These are phyloP conservation scores for Orbilia javanica DNA, from an alignment of 2,329 filamentous ascomycete species.

Conservation along the genomic window DNA sequence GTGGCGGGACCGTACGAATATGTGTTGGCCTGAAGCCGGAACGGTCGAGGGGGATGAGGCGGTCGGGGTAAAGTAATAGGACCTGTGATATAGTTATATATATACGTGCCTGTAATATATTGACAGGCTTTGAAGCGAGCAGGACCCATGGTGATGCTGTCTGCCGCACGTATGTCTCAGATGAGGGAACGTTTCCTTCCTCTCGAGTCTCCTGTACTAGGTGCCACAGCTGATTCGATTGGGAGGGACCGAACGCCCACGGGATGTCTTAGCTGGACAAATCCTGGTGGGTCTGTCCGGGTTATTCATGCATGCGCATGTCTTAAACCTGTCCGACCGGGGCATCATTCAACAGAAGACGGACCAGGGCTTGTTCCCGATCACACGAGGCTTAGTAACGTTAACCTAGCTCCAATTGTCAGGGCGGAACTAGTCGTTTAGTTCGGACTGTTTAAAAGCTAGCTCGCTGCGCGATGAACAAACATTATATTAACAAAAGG, in stretches of 20 bases:
- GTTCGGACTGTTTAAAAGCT: slow-evolving; percentile 8
- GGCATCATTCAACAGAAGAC: slow-evolving; percentile 10
- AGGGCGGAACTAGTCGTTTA: neutral
- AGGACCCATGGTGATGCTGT: neutral
- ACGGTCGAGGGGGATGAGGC: neutral
- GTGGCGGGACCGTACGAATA: slow-evolving; percentile 1
- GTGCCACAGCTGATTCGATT: slow-evolving; percentile 4
- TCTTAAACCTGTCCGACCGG: slow-evolving; percentile 23
- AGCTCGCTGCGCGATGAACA: neutral
- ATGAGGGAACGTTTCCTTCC: slow-evolving; percentile 13
- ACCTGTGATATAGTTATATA: neutral
- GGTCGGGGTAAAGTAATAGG: slow-evolving; percentile 11
- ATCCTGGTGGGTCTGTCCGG: slow-evolving; percentile 14
- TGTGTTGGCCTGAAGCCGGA: slow-evolving; percentile 33
- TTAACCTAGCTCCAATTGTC: slow-evolving; percentile 9
- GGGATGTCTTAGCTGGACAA: slow-evolving; percentile 23
- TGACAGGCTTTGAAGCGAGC: neutral
- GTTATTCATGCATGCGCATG: slow-evolving; percentile 27
- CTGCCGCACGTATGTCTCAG: slow-evolving; percentile 21
- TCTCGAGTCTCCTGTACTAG: no score
- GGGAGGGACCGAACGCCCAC: slow-evolving; percentile 15
- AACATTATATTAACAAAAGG: slow-evolving; percentile 6
- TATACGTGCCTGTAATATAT: neutral
- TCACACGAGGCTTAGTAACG: slow-evolving; percentile 17
- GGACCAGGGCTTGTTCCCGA: slow-evolving; percentile 21